Base-by-base conservation (phyloP, 139 green algal species). In the Edaphochlamys debaryana region DNA sequence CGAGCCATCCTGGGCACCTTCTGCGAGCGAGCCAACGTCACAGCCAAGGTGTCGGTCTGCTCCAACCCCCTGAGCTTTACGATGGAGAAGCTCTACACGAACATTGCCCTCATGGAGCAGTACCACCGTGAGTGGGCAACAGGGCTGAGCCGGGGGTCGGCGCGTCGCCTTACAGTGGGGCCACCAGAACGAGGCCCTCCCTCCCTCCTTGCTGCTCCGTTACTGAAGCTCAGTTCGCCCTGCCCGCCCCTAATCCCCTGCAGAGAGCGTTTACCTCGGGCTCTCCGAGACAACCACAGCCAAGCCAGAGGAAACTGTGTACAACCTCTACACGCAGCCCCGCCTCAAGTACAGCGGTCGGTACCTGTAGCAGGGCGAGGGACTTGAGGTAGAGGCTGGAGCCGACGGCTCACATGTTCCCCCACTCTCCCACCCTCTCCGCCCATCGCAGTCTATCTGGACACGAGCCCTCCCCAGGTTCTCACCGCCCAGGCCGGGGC, bases 1-100 rank as follows among this genome's bases (percentile, higher is more conserved):
- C 62, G 63, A 1, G 42, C 42, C n/a, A 82, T 82, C 62, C 64
- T 50, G 20, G 76, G 76, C 19, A 58, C 76, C 62, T 82, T 82
- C 63, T 82, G 76, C 42, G 41, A 45, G 40, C 76, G 63, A 22
- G 36, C 62, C n/a, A n/a, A n/a, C n/a, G n/a, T n/a, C n/a, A n/a
- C n/a, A n/a, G n/a, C n/a, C n/a, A n/a, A n/a, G n/a, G 38, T 69
- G 7, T 58, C 56, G 4, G 50, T 79, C 27, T 79, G 71, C 71
- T 32, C 71, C 32, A 68, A 68, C 52, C 48, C 48, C 48, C 15
- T 58, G 20, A 19, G 2, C 20, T 58, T 2, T 19, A 22, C 50
- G 20, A 9, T 19, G 50, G 20, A 9, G 20, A 9, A 2, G 6
- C 50, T 4, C 50, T 29, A 22, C 9, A 58, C 25, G 50, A 58